Evolutionary conservation across 345 rosid genomes (phyloP).

Genomic region (Diplotaxis tenuifolia): DNA sequence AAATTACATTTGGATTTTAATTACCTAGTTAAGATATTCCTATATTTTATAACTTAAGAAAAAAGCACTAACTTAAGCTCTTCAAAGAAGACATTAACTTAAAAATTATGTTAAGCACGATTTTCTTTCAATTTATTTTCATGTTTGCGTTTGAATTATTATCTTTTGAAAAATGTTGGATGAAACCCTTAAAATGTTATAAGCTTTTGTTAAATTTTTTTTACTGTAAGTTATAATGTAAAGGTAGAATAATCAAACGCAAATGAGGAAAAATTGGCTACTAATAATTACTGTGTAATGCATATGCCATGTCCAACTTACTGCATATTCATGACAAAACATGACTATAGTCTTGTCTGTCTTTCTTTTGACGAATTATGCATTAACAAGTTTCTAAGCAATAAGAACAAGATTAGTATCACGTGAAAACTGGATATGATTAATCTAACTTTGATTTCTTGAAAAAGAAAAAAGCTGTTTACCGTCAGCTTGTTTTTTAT

Average conservation of each 20-base stretch:
- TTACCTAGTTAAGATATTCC: too few relatives aligned
- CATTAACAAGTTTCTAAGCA: background rate
- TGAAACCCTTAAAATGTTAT: background rate
- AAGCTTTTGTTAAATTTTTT: background rate
- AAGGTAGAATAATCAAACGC: background rate
- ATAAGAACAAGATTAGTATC: slow-evolving; percentile 18
- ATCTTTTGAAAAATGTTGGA: background rate
- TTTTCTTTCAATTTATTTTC: background rate
- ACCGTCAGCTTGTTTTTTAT: background rate
- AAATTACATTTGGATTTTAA: slow-evolving; percentile 15
- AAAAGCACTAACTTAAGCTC: too few relatives aligned
- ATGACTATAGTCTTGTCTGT: slow-evolving; percentile 10
- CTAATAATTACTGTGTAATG: background rate
- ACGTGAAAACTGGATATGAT: slow-evolving; percentile 16
- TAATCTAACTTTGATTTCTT: background rate
- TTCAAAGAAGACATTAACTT: too few relatives aligned
- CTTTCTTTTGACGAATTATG: slow-evolving; percentile 8
- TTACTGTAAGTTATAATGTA: background rate
- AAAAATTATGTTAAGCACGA: background rate
- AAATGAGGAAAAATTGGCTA: background rate
- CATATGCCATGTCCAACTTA: slow-evolving; percentile 6
- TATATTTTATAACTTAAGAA: too few relatives aligned
- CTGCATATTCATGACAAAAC: slow-evolving; percentile 21
- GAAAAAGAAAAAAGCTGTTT: background rate
- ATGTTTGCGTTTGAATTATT: background rate